phyloP scores from a whole-genome alignment of 2,329 filamentous ascomycete species.

The Colletotrichum sansevieriae region DNA sequence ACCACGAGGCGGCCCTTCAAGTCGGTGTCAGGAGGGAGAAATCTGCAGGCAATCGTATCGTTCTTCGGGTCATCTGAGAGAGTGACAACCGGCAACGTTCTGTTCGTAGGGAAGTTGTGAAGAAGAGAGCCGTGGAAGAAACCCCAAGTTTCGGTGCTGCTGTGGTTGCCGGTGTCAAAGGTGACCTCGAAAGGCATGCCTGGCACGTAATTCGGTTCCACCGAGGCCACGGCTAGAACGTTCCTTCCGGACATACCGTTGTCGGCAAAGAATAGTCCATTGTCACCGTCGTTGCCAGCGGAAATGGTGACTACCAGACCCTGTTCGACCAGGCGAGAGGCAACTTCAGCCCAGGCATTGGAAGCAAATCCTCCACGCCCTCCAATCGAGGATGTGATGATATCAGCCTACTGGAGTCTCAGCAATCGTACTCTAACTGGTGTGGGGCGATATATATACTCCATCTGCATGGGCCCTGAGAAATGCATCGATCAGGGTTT shows the following conservation, averaged over 20 bases:
- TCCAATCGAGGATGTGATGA: conserved; percentile 52
- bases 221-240: conserved; percentile 58
- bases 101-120: conserved; percentile 25
- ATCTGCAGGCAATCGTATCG: conserved; percentile 53
- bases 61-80: conserved; percentile 44
- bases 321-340: conserved; percentile 55
- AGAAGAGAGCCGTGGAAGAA: conserved; percentile 27
- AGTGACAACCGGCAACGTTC: conserved; percentile 45
- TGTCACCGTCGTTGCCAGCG: conserved; percentile 56
- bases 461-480: conserved; percentile 48
- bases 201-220: conserved; percentile 45
- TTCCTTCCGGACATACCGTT: conserved; percentile 56
- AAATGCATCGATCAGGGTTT: conserved; percentile 49
- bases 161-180: not conserved
- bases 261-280: conserved; percentile 56
- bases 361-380: conserved; percentile 46
- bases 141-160: conserved; percentile 24
- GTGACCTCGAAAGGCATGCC: conserved; percentile 37
- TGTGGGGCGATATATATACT: conserved; percentile 21
- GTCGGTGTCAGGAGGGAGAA: conserved; percentile 53
- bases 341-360: conserved; percentile 50
- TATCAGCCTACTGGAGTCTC: conserved; percentile 43
- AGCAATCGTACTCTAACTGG: not conserved
- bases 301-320: conserved; percentile 57
- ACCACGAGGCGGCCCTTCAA: conserved; percentile 57